Base-by-base conservation (phyloP, 1,284 basidiomycete species). In the Apiotrichum sp. region DNA sequence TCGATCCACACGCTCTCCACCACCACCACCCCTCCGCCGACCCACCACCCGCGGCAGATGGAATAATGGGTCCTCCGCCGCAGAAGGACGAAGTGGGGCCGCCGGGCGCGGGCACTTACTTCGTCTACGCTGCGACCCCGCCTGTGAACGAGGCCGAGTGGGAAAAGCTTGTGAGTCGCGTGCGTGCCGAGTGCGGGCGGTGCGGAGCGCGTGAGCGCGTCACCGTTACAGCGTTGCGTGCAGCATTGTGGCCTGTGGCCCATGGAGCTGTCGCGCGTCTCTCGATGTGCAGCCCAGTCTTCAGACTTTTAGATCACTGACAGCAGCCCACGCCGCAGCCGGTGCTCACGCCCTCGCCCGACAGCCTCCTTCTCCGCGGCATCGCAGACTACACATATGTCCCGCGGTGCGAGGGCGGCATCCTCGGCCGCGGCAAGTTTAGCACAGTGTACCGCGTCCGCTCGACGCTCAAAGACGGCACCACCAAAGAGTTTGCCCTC, bases 381-480 rank as follows among this genome's bases (percentile, higher is more conserved):
- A 75, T 79, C 42, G 73, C 64, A 29, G 77, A 78, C 50, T 79
- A 78, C 60, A 72, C 73, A 2, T 77, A 73, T 57, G 32, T 72
- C 1, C 66, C 63, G 7, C 63, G 36, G 7, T 45, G 47, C 7
- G 61, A 56, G 4, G 70, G 69, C n/a, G 69, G 69, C n/a, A 59
- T 71, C 14, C 64, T 80, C 6, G 79, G 79, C 5, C 67, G 68
- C 39, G 79, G 79, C 36, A 80, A 80, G 64, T 80, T 80, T 59
- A 72, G 69, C 50, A 73, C 76, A 8, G 79, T 80, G 1, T 75
- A 78, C 59, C 71, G 77, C 42, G 78, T 56, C 33, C 35, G n/a
- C 3, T 16, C 46, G 1, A 32, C 9, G 33, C 55, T 34, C 10
- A 47, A 47, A 14, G 46, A 38, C 35, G 46, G 46, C 33, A 38